Conservation (phyloP, 2,329 filamentous ascomycete species). For the Cercospora nicotianae region DNA sequence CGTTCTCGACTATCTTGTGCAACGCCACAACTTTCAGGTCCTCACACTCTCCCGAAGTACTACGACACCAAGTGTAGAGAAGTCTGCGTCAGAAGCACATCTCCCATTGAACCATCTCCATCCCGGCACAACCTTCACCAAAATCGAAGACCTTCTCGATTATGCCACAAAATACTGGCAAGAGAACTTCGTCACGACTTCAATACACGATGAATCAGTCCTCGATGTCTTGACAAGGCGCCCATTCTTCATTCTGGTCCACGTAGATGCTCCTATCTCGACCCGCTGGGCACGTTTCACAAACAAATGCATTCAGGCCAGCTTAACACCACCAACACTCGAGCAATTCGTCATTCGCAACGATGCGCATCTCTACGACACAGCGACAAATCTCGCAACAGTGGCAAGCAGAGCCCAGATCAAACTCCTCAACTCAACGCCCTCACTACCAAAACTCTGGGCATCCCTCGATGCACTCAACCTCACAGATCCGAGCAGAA, state of each 20-base stretch:
- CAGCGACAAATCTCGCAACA: constrained; percentile 64
- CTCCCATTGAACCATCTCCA: constrained; percentile 35
- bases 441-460: constrained; percentile 69
- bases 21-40: constrained; percentile 77
- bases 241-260: constrained; percentile 91
- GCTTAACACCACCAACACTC: constrained; percentile 52
- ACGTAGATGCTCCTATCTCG: constrained; percentile 84
- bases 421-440: constrained; percentile 80
- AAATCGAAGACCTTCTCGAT: constrained; percentile 69
- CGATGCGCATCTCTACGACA: constrained; percentile 74
- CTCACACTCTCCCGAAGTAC: constrained; percentile 58
- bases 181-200: constrained; percentile 79
- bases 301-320: constrained; percentile 52
- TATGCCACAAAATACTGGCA: constrained; percentile 85
- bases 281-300: constrained; percentile 80
- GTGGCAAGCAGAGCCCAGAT: constrained; percentile 80
- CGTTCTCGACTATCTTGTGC: constrained; percentile 81
- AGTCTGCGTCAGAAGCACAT: constrained; percentile 43
- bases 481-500: constrained; percentile 72
- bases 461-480: constrained; percentile 71
- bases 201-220: constrained; percentile 70
- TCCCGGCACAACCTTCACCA: constrained; percentile 52
- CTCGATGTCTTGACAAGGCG: constrained; percentile 74
- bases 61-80: constrained; percentile 44
- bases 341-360: constrained; percentile 62